Percentiles rank a stretch among this genome's conserved stretches.
Evolutionary conservation across 192 early-diverging fungal genomes (phyloP).

Genomic region (Coemansia sp.): DNA sequence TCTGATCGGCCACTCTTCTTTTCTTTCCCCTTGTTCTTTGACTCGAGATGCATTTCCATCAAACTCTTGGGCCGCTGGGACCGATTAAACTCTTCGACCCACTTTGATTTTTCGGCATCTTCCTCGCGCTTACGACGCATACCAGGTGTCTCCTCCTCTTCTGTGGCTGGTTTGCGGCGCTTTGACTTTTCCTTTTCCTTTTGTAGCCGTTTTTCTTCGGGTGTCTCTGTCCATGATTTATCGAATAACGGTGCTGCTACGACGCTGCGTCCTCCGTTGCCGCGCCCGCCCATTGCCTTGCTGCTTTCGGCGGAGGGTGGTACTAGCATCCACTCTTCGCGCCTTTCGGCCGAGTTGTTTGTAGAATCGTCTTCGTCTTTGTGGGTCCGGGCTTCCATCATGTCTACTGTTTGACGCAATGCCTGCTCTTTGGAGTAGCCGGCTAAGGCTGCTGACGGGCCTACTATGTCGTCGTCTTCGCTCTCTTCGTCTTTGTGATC

Average conservation of each 20-base stretch:
- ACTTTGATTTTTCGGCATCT: constrained; percentile 26
- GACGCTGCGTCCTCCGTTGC: background rate
- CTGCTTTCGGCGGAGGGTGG: constrained; percentile 31
- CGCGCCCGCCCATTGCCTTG: background rate
- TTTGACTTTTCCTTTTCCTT: constrained; percentile 17
- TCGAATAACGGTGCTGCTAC: constrained; percentile 33
- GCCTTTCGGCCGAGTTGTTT: background rate
- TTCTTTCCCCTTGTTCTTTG: constrained; percentile 10
- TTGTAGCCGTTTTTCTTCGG: constrained; percentile 18
- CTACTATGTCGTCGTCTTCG: too few relatives aligned
- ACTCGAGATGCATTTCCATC: constrained; percentile 46
- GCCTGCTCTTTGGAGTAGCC: constrained; percentile 29
- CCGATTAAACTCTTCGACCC: constrained; percentile 50
- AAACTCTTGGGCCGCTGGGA: constrained; percentile 44
- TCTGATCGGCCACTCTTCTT: background rate
- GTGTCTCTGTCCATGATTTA: constrained; percentile 49
- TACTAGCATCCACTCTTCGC: constrained; percentile 52
- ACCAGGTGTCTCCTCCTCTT: constrained; percentile 34
- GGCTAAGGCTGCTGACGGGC: constrained; percentile 28
- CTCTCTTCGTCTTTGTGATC: too few relatives aligned
- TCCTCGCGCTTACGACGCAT: constrained; percentile 22
- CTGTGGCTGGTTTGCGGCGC: background rate
- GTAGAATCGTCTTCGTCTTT: background rate
- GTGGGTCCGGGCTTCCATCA: constrained; percentile 16
- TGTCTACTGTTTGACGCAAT: constrained; percentile 22